Percentiles rank a stretch among this genome's conserved stretches.
These are phyloP conservation scores for Diaporthe vaccinii DNA, from an alignment of 2,329 filamentous ascomycete species.

Conservation along the genomic window DNA sequence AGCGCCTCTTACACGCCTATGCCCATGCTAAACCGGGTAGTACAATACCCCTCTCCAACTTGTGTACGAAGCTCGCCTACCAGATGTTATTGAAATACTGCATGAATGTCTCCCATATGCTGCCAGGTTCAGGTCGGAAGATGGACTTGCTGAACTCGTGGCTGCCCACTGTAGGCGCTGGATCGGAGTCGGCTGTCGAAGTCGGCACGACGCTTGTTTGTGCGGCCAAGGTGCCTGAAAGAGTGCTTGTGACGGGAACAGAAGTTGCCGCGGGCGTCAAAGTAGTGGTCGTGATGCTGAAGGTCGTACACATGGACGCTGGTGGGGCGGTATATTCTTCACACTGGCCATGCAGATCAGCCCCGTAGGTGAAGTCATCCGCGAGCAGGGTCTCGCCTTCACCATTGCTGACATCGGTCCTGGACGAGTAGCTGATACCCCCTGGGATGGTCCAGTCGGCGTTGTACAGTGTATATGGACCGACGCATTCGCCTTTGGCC, in stretches of 20 bases:
- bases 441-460: constrained; percentile 37
- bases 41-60: not conserved
- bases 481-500: constrained; percentile 30
- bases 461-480: constrained; percentile 34
- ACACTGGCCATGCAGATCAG: constrained; percentile 32
- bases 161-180: not conserved
- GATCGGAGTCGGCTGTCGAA: not conserved
- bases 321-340: constrained; percentile 5
- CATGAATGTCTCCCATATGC: constrained; percentile 20
- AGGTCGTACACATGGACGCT: constrained; percentile 3
- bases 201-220: not conserved
- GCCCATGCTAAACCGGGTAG: not conserved
- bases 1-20: not conserved
- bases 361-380: constrained; percentile 36
- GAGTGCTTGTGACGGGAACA: not conserved
- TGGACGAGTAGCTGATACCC: constrained; percentile 31
- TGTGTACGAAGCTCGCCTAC: not conserved
- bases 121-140: constrained; percentile 8
- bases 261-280: not conserved
- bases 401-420: constrained; percentile 36
- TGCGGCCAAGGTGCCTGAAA: not conserved
- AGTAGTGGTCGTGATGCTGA: not conserved
- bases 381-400: constrained; percentile 4
- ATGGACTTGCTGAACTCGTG: constrained; percentile 24
- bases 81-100: not conserved